These are phyloP conservation scores for Ceratocystiopsis minuta DNA, from an alignment of 2,329 filamentous ascomycete genomes.

Conservation along the genomic window DNA sequence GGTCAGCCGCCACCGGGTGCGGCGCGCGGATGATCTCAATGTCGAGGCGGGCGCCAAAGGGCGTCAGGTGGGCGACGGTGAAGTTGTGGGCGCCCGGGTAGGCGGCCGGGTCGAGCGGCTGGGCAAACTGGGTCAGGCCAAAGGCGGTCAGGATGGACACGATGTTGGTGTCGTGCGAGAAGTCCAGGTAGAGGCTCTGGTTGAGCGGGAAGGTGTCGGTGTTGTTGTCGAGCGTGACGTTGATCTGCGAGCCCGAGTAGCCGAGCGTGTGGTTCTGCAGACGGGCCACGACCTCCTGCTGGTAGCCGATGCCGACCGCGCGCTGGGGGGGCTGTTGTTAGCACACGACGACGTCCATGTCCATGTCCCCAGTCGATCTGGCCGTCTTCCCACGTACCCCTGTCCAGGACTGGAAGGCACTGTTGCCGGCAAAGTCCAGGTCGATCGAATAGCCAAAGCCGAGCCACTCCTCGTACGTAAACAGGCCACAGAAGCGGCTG, in stretches of 20 bases:
- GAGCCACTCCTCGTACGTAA: slow-evolving; percentile 58
- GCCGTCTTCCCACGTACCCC: slow-evolving; percentile 23
- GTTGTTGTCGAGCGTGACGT: slow-evolving; percentile 52
- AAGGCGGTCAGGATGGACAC: slow-evolving; percentile 53
- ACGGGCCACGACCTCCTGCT: slow-evolving; percentile 54
- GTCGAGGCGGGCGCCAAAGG: slow-evolving; percentile 54
- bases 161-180: slow-evolving; percentile 62
- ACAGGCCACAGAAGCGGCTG: slow-evolving; percentile 55
- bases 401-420: slow-evolving; percentile 44
- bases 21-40: slow-evolving; percentile 57
- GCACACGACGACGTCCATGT: neutral
- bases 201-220: slow-evolving; percentile 53
- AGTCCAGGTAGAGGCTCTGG: slow-evolving; percentile 60
- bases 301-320: slow-evolving; percentile 56
- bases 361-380: neutral
- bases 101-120: slow-evolving; percentile 34
- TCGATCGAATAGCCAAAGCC: slow-evolving; percentile 56
- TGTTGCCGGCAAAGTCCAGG: slow-evolving; percentile 42
- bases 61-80: slow-evolving; percentile 48
- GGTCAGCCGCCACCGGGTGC: slow-evolving; percentile 37
- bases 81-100: slow-evolving; percentile 43
- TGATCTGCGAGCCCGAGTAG: slow-evolving; percentile 42
- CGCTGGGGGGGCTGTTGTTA: slow-evolving; percentile 21
- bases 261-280: slow-evolving; percentile 47
- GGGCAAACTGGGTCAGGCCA: slow-evolving; percentile 50